Percentiles rank a stretch among this genome's conserved stretches.
These are phyloP conservation scores for Hirschfeldia incana DNA, from an alignment of 345 rosid species.

Conservation along the genomic window DNA sequence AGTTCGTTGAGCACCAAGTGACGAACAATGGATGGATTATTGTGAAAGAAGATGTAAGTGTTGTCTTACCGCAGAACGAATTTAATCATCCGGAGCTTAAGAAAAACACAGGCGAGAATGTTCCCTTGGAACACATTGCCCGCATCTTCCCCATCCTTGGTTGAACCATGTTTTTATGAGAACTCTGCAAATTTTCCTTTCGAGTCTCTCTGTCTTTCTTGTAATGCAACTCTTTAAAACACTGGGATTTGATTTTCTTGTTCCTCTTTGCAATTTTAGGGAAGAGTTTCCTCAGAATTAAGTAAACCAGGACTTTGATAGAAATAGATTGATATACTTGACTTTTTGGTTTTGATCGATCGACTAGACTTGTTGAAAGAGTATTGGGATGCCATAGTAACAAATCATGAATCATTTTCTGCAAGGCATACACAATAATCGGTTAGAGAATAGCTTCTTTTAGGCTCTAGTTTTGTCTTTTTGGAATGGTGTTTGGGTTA, in stretches of 20 bases:
- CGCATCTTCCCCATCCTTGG: conserved; percentile 94
- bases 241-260: not conserved
- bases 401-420: conserved; percentile 20
- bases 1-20: conserved; percentile 76
- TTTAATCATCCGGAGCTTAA: conserved; percentile 88
- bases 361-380: no score
- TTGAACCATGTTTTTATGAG: conserved; percentile 36
- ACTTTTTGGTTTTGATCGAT: no score
- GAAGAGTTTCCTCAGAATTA: not conserved
- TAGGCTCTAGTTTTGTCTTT: not conserved
- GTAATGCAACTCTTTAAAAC: conserved; percentile 3
- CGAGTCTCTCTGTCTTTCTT: not conserved
- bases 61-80: conserved; percentile 61
- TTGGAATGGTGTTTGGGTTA: conserved; percentile 29
- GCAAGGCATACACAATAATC: conserved; percentile 19
- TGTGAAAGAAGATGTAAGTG: conserved; percentile 69
- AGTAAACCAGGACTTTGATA: not conserved
- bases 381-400: not conserved
- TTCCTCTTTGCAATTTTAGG: not conserved
- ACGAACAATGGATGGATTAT: conserved; percentile 67
- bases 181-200: not conserved
- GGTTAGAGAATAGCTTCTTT: conserved; percentile 19
- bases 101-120: conserved; percentile 62
- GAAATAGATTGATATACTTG: not conserved
- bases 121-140: conserved; percentile 82